Conservation (phyloP, 345 rosid genomes). For the Citrus unshiu region DNA sequence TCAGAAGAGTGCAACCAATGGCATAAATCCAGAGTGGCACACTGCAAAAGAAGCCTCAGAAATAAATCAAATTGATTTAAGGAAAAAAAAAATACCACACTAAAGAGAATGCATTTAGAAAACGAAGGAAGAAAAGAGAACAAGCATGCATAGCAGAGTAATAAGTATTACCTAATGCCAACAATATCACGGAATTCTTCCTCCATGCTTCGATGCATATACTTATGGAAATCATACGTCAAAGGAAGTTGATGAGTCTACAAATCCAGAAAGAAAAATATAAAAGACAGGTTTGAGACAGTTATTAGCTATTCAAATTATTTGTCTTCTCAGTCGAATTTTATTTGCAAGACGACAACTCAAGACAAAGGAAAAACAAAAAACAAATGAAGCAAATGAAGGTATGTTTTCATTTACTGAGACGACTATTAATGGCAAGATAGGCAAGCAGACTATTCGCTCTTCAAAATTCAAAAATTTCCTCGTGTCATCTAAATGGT, state of each 20-base stretch:
- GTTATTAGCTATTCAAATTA: background rate
- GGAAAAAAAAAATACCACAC: no score
- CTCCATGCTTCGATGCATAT: conserved; percentile 75
- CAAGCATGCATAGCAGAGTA: background rate
- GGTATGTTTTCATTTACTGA: background rate
- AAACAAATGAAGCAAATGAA: background rate
- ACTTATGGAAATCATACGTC: conserved; percentile 60
- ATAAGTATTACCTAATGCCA: conserved; percentile 55
- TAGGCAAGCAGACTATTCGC: background rate
- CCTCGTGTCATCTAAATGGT: background rate
- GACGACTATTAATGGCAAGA: background rate
- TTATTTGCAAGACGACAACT: background rate
- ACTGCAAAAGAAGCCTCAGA: conserved; percentile 41
- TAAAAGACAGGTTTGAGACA: background rate
- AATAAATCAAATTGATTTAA: background rate
- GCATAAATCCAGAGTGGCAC: conserved; percentile 67
- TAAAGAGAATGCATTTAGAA: background rate
- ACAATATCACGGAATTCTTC: conserved; percentile 67
- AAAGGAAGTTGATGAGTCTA: conserved; percentile 66
- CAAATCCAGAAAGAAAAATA: background rate
- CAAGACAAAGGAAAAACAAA: background rate
- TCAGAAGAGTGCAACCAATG: conserved; percentile 53
- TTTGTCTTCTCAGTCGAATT: no score
- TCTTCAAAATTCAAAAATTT: background rate
- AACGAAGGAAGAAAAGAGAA: background rate